These are phyloP conservation scores for Microcyclospora pomicola DNA, from an alignment of 2,329 filamentous ascomycete genomes.

Conservation along the genomic window DNA sequence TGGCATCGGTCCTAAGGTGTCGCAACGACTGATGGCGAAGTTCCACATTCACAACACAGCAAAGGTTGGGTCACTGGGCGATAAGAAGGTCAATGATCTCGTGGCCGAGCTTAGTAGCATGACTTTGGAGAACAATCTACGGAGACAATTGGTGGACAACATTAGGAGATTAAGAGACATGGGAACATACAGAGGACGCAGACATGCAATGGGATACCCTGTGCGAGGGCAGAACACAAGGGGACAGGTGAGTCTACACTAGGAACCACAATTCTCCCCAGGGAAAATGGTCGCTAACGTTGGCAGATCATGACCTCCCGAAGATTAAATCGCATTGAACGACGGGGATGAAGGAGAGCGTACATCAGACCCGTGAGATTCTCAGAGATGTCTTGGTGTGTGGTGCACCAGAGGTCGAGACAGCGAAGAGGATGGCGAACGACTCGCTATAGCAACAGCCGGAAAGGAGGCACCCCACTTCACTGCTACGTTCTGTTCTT, in stretches of 20 bases:
- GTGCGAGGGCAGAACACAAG: conserved; percentile 83
- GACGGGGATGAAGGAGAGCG: not conserved
- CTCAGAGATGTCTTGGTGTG: too few relatives aligned
- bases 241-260: conserved; percentile 44
- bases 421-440: too few relatives aligned
- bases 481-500: too few relatives aligned
- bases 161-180: conserved; percentile 80
- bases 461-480: too few relatives aligned
- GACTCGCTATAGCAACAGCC: too few relatives aligned
- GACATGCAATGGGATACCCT: conserved; percentile 86
- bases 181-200: conserved; percentile 72
- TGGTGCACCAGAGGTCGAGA: too few relatives aligned
- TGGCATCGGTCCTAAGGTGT: conserved; percentile 59
- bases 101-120: conserved; percentile 77
- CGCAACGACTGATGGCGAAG: conserved; percentile 68
- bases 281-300: not conserved
- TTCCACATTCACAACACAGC: conserved; percentile 76
- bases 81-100: conserved; percentile 65
- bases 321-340: not conserved
- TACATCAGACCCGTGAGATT: too few relatives aligned
- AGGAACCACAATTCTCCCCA: not conserved
- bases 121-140: conserved; percentile 85
- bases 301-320: not conserved
- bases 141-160: conserved; percentile 65
- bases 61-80: conserved; percentile 59